These are phyloP conservation scores for Cystofilobasidium bisporidii DNA, from an alignment of 768 basidiomycete species.

Conservation along the genomic window DNA sequence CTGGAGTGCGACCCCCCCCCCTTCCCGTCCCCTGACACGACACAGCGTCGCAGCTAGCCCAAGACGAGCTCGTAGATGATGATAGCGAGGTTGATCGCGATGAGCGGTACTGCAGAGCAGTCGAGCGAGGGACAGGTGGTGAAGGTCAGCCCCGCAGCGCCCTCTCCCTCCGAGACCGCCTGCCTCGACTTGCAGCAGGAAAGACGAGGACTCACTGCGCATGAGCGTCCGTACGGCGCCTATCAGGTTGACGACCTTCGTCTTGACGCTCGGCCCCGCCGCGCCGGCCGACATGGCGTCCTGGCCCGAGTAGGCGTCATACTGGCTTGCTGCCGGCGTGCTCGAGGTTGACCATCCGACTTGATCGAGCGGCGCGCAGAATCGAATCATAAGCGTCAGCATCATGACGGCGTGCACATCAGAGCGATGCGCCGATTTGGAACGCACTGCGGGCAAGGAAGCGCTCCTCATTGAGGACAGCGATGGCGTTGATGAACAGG, in stretches of 20 bases:
- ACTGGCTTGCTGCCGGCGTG: slow-evolving; percentile 30
- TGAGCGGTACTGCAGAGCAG: slow-evolving; percentile 66
- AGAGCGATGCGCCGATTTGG: background rate
- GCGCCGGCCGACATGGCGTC: slow-evolving; percentile 44
- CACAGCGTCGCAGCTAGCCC: slow-evolving; percentile 2
- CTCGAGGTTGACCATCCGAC: slow-evolving; percentile 69
- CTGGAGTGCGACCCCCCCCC: no score
- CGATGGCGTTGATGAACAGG: slow-evolving; percentile 86
- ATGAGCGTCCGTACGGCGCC: slow-evolving; percentile 90
- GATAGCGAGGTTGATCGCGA: slow-evolving; percentile 72
- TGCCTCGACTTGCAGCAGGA: background rate
- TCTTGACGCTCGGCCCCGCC: slow-evolving; percentile 63
- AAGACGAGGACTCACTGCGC: slow-evolving; percentile 61
- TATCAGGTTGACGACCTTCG: slow-evolving; percentile 80
- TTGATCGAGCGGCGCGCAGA: slow-evolving; percentile 40
- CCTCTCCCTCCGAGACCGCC: slow-evolving; percentile 32
- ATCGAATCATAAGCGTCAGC: slow-evolving; percentile 3
- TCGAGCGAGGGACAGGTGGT: slow-evolving; percentile 15
- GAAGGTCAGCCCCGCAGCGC: slow-evolving; percentile 22
- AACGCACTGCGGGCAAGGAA: slow-evolving; percentile 82
- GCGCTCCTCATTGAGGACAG: slow-evolving; percentile 88
- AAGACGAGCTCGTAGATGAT: slow-evolving; percentile 26
- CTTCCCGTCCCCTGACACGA: no score
- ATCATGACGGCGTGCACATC: background rate
- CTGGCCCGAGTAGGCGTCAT: slow-evolving; percentile 26